A percentile compares a stretch with the other conserved stretches of the same genome.
phyloP scores from a whole-genome alignment of 169 alveolate genomes.

The Plasmodium blacklocki region DNA sequence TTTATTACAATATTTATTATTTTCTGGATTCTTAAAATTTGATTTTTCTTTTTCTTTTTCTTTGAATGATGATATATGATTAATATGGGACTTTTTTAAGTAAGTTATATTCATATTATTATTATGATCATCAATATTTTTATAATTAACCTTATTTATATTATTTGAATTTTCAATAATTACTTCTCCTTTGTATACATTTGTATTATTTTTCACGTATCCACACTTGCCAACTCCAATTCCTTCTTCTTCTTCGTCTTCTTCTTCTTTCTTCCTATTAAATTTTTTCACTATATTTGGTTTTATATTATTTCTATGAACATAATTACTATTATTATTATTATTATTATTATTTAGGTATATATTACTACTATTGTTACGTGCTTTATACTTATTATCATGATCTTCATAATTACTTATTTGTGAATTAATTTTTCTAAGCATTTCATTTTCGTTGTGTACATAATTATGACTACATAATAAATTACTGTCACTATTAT shows the following conservation, averaged over 20 bases:
- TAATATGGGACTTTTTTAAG: background rate
- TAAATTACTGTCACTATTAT: conserved; percentile 62
- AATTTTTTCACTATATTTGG: conserved; percentile 2
- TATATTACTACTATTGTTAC: conserved; percentile 56
- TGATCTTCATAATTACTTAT: background rate
- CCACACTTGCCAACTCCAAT: background rate
- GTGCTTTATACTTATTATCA: conserved; percentile 11
- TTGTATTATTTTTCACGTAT: background rate
- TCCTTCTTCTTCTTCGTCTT: background rate
- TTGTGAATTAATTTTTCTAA: conserved; percentile 23
- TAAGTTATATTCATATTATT: conserved; percentile 3
- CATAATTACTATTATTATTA: background rate
- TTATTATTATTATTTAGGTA: conserved; percentile 16
- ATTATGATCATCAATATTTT: background rate
- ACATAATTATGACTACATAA: conserved; percentile 12
- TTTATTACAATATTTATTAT: background rate
- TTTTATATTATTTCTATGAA: conserved; percentile 18
- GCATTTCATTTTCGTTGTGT: conserved; percentile 22
- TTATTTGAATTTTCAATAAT: conserved; percentile 23
- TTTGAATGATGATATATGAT: background rate
- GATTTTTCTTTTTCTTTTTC: background rate
- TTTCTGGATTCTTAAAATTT: background rate
- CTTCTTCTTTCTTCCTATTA: background rate
- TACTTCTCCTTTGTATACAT: background rate
- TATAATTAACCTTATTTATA: background rate